phyloP scores from a whole-genome alignment of 768 basidiomycete species.

The Pisolithus marmoratus region DNA sequence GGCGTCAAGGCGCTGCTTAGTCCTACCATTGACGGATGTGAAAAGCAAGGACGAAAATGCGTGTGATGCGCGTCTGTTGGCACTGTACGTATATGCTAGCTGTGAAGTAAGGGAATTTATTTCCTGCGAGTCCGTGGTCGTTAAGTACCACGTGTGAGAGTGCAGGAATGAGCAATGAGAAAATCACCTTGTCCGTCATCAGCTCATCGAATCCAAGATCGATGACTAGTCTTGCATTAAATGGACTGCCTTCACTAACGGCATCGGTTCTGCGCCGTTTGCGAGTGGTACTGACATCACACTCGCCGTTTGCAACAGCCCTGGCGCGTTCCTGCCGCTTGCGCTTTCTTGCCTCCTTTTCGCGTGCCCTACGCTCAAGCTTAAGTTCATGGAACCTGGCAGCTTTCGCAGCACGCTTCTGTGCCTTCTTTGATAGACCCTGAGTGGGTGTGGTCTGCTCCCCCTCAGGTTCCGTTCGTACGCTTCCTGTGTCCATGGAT shows the following conservation, averaged over 20 bases:
- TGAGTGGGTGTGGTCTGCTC: conserved; percentile 11
- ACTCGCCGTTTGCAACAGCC: conserved; percentile 44
- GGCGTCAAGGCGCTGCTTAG: conserved; percentile 56
- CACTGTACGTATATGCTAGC: conserved; percentile 85
- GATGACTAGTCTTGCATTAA: conserved; percentile 65
- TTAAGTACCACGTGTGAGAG: conserved; percentile 9
- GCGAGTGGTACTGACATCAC: conserved; percentile 23
- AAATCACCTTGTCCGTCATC: conserved; percentile 87
- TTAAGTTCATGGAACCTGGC: conserved; percentile 61
- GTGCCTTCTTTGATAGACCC: conserved; percentile 69
- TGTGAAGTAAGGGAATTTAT: conserved; percentile 85
- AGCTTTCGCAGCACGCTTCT: conserved; percentile 70
- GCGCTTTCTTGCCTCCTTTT: conserved; percentile 71
- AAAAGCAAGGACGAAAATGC: conserved; percentile 73
- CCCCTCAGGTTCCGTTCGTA: conserved; percentile 9
- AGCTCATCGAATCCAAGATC: conserved; percentile 91
- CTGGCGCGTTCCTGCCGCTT: conserved; percentile 59
- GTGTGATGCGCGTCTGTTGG: conserved; percentile 65
- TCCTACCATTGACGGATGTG: conserved; percentile 74
- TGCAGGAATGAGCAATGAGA: conserved; percentile 10
- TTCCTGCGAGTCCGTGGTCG: conserved; percentile 51
- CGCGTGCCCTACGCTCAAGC: conserved; percentile 66
- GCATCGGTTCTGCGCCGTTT: conserved; percentile 20
- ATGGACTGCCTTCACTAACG: conserved; percentile 37
- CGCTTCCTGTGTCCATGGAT: conserved; percentile 16